phyloP scores from a whole-genome alignment of 2,329 filamentous ascomycete genomes.

The Colletotrichum melonis region DNA sequence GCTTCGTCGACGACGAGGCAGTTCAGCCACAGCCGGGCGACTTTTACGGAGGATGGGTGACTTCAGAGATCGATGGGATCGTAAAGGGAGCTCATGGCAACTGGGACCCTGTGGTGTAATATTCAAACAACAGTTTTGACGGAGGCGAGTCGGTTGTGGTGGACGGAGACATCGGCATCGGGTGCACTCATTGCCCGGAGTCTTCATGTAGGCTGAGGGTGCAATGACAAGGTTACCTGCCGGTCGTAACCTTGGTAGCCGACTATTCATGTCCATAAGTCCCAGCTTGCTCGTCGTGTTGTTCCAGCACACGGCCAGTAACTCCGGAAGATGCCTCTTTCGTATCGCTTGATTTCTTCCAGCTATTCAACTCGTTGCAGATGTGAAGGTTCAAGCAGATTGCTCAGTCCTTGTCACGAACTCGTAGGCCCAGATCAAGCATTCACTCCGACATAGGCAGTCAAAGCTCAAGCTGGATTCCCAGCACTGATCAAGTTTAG shows the following conservation, averaged over 20 bases:
- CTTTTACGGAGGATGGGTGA: conserved; percentile 75
- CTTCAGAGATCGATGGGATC: conserved; percentile 67
- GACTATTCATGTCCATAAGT: not conserved
- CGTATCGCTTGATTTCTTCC: too few species aligned
- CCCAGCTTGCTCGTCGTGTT: not conserved
- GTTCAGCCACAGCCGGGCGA: conserved; percentile 70
- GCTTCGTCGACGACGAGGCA: conserved; percentile 70
- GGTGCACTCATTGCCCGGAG: not conserved
- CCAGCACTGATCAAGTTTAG: too few species aligned
- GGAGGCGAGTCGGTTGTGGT: not conserved
- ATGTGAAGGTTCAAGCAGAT: too few species aligned
- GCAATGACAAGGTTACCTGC: not conserved
- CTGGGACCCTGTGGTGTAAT: conserved; percentile 48
- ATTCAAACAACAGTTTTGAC: too few species aligned
- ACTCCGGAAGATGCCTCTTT: too few species aligned
- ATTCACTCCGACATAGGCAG: too few species aligned
- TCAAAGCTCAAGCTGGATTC: too few species aligned
- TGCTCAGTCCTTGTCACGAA: too few species aligned
- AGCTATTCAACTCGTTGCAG: too few species aligned
- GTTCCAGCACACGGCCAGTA: too few species aligned
- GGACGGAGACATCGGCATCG: not conserved
- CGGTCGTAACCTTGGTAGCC: not conserved
- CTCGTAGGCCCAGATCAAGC: too few species aligned
- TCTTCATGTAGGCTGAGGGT: too few species aligned
- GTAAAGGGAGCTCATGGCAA: conserved; percentile 56